Conservation (phyloP, 768 basidiomycete species). For the Harrya chromipes region DNA sequence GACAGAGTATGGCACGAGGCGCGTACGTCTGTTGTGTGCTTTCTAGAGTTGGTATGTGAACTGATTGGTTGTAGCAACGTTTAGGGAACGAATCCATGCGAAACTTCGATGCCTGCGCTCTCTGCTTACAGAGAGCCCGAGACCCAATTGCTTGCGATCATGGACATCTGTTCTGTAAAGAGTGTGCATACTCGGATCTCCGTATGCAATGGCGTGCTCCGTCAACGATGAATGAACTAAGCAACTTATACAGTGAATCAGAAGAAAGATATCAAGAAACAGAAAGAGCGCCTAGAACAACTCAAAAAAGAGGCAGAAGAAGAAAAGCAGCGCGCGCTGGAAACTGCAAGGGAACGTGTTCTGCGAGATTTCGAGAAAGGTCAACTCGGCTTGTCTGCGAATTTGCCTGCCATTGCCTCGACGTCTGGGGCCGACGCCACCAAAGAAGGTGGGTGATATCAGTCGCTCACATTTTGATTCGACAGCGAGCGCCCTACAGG, state of each 20-base stretch:
- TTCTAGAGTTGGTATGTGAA: not conserved
- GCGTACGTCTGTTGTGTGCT: conserved; percentile 38
- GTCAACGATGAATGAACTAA: conserved; percentile 10
- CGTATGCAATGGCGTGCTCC: conserved; percentile 41
- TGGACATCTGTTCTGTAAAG: conserved; percentile 95
- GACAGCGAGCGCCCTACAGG: conserved; percentile 32
- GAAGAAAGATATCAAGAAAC: conserved; percentile 90
- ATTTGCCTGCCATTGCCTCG: conserved; percentile 30
- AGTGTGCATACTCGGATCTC: conserved; percentile 87
- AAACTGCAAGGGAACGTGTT: conserved; percentile 84
- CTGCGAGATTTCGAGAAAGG: conserved; percentile 86
- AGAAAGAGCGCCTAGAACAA: conserved; percentile 73
- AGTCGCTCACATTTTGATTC: not conserved
- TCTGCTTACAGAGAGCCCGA: conserved; percentile 81
- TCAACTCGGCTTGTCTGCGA: conserved; percentile 66
- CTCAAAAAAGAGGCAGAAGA: conserved; percentile 78
- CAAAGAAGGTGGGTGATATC: conserved; percentile 33
- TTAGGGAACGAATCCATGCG: conserved; percentile 89
- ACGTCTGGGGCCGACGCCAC: conserved; percentile 36
- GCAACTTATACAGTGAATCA: conserved; percentile 60
- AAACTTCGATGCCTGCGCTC: conserved; percentile 84
- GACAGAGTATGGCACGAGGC: conserved; percentile 75
- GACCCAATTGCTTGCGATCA: conserved; percentile 80
- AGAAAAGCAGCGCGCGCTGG: conserved; percentile 64
- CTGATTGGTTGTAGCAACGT: conserved; percentile 28